Evolutionary conservation across 2,329 filamentous ascomycete species (phyloP).

Genomic region (Claviceps humidiphila): DNA sequence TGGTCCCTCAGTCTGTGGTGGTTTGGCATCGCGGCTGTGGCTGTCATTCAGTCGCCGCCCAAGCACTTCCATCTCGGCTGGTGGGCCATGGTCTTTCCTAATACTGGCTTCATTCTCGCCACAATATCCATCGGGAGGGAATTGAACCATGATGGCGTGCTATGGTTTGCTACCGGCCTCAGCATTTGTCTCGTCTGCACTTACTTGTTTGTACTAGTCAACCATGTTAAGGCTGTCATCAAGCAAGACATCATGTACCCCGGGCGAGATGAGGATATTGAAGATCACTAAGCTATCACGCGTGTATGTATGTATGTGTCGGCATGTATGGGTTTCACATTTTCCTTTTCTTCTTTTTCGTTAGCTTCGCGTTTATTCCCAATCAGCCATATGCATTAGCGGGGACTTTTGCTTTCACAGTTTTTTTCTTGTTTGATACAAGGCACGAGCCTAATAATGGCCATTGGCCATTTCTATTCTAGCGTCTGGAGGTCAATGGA

Average conservation of each 20-base stretch:
- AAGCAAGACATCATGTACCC: slow-evolving; percentile 43
- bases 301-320: neutral
- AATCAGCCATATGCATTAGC: too few relatives aligned
- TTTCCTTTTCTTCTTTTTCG: too few relatives aligned
- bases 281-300: slow-evolving; percentile 20
- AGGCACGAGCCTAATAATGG: too few relatives aligned
- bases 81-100: slow-evolving; percentile 53
- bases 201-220: slow-evolving; percentile 31
- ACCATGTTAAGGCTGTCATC: slow-evolving; percentile 31
- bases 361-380: too few relatives aligned
- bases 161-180: slow-evolving; percentile 37
- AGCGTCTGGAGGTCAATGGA: too few relatives aligned
- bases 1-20: slow-evolving; percentile 52
- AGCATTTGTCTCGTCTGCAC: slow-evolving; percentile 29
- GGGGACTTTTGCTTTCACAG: neutral
- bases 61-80: slow-evolving; percentile 47
- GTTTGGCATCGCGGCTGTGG: slow-evolving; percentile 30
- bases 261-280: slow-evolving; percentile 39
- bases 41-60: slow-evolving; percentile 23
- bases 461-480: too few relatives aligned
- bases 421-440: neutral
- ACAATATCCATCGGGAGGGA: slow-evolving; percentile 40
- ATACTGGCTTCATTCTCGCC: slow-evolving; percentile 44
- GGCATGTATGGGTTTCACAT: neutral
- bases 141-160: slow-evolving; percentile 29